phyloP scores from a whole-genome alignment of 805 yeast genomes.

The Sugiyamaella boreocaroliniensis region DNA sequence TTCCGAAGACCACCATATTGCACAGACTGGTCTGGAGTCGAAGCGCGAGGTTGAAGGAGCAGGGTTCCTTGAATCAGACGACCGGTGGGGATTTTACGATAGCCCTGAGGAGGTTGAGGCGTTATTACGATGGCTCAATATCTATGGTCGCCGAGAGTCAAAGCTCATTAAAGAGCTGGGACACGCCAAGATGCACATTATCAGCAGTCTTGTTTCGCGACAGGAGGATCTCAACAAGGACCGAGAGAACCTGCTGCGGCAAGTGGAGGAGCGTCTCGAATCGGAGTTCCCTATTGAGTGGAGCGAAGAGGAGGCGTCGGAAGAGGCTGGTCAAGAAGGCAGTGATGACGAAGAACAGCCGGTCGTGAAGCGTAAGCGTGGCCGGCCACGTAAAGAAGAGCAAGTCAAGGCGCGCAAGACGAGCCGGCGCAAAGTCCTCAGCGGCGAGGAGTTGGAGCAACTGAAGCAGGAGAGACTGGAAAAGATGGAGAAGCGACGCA shows the following conservation, averaged over 20 bases:
- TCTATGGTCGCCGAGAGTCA: slow-evolving; percentile 69
- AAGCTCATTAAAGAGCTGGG: slow-evolving; percentile 55
- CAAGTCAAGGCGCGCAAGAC: slow-evolving; percentile 7
- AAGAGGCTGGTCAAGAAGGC: slow-evolving; percentile 5
- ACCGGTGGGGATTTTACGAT: slow-evolving; percentile 70
- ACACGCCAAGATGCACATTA: slow-evolving; percentile 46
- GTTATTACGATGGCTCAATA: slow-evolving; percentile 61
- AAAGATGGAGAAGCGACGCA: slow-evolving; percentile 7
- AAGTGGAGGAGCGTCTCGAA: slow-evolving; percentile 18
- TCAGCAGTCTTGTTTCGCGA: slow-evolving; percentile 52
- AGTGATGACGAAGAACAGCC: slow-evolving; percentile 8
- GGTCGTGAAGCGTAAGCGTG: slow-evolving; percentile 38
- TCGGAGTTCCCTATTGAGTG: slow-evolving; percentile 10
- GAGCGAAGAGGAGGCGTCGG: slow-evolving; percentile 7
- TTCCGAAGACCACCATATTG: background rate
- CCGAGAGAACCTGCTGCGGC: slow-evolving; percentile 17
- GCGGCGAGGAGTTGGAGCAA: slow-evolving; percentile 41
- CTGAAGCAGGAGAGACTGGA: slow-evolving; percentile 12
- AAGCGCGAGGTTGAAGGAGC: slow-evolving; percentile 30
- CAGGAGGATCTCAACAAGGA: slow-evolving; percentile 25
- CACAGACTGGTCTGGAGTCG: background rate
- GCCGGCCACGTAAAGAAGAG: slow-evolving; percentile 6
- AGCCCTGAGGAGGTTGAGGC: slow-evolving; percentile 47
- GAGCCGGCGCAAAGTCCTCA: background rate
- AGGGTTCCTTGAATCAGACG: slow-evolving; percentile 42